These are phyloP conservation scores for Dactylonectria macrodidyma DNA, from an alignment of 2,329 filamentous ascomycete species.

Conservation along the genomic window DNA sequence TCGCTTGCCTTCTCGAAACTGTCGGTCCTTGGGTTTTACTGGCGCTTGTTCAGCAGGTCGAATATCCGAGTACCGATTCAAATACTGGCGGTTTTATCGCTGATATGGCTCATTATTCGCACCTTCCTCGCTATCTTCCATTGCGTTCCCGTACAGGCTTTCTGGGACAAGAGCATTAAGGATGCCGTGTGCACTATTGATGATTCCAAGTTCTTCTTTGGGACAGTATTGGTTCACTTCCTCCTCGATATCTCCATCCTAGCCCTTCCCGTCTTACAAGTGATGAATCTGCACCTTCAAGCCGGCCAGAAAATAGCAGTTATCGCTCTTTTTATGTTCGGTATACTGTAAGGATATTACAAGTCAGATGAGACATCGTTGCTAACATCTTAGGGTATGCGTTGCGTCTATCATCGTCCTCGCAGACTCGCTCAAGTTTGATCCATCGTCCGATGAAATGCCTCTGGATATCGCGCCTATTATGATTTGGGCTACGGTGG, in stretches of 20 bases:
- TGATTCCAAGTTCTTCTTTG: constrained; percentile 51
- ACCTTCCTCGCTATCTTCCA: constrained; percentile 52
- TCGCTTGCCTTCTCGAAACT: no score
- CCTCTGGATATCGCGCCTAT: no score
- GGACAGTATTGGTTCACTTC: constrained; percentile 50
- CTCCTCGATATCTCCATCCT: constrained; percentile 52
- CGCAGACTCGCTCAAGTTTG: no score
- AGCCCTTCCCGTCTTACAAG: constrained; percentile 49
- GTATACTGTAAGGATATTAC: constrained; percentile 42
- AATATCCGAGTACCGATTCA: constrained; percentile 47
- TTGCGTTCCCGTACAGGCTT: constrained; percentile 51
- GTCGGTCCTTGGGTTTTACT: no score
- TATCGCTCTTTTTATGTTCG: constrained; percentile 49
- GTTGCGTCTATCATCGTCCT: no score
- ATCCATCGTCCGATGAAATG: no score
- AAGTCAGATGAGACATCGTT: neutral
- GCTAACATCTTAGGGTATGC: no score
- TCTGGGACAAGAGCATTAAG: constrained; percentile 50
- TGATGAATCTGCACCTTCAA: constrained; percentile 49
- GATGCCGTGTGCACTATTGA: constrained; percentile 49
- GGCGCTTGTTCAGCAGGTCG: neutral
- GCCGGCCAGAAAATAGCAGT: constrained; percentile 49
- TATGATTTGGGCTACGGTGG: constrained; percentile 9
- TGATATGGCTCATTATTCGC: constrained; percentile 48
- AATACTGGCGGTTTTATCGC: constrained; percentile 42